Base-by-base conservation (phyloP, 116 monocot species). In the Cymodocea nodosa region DNA sequence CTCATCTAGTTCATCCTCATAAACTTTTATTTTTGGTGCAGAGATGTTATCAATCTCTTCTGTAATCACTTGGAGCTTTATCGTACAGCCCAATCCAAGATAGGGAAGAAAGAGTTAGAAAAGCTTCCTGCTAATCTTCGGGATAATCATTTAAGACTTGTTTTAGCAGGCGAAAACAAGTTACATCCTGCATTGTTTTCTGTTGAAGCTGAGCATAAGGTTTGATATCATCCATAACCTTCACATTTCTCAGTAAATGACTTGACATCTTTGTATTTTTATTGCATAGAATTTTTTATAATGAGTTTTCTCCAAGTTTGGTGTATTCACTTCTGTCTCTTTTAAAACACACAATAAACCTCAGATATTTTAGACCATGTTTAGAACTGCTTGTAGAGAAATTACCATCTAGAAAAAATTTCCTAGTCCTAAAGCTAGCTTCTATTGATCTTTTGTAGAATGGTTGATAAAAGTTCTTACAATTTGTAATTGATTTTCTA, bases 131-230 rank as follows among this genome's bases (percentile, higher is more conserved):
- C 48, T 65, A 84, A 86, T 68, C 39, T 25, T 23, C 75, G 80
- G 35, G 98, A 98, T 77, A 58, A 40, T 59, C 77, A 80, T 73
- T 59, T 98, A 56, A 84, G 69, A 71, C 62, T 81, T 65, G 78
- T 79, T 69, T 77, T 98, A 60, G 78, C 77, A 40, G 77, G 80
- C 71, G 92, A 89, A 37, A 86, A 79, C 58, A 98, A 84, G 53
- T 80, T 98, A 77, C 98, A 98, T 76, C 98, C 98, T 58, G 98
- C 85, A 74, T 82, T 98, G 62, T 82, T 84, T 79, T 98, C 98
- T 69, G 66, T 50, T 56, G 71, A 86, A 71, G 83, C 92, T 77
- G 98, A 98, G 69, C 89, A 98, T 77, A 98, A 89, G 92, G 98
- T 81, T 44, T 16, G 51, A 52, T 18, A 67, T 15, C 16, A 6